Percentiles rank a stretch among this genome's conserved stretches.
phyloP scores from a whole-genome alignment of 768 basidiomycete species.

The Trametes cubensis region DNA sequence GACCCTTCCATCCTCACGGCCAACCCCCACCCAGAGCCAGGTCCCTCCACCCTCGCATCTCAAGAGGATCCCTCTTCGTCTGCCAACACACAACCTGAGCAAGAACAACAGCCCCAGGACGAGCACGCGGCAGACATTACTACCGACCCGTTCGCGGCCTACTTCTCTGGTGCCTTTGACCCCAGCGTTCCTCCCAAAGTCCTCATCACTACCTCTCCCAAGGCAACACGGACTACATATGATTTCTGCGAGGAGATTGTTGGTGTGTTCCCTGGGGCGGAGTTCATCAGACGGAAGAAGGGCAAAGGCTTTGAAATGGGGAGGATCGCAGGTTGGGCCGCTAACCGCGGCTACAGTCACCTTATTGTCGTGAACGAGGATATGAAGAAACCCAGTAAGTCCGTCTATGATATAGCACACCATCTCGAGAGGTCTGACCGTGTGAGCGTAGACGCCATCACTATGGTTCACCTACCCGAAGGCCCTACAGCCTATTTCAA shows the following conservation, averaged over 20 bases:
- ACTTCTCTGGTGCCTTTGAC: conserved; percentile 69
- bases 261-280: conserved; percentile 88
- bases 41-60: conserved; percentile 19
- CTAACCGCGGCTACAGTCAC: conserved; percentile 84
- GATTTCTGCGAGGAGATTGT: conserved; percentile 92
- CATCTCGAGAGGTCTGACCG: conserved; percentile 12
- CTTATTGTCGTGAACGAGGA: conserved; percentile 95
- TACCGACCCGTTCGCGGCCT: conserved; percentile 76
- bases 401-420: neutral
- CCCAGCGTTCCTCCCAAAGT: conserved; percentile 81
- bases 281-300: conserved; percentile 84
- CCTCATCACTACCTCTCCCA: conserved; percentile 87
- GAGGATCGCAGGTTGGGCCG: conserved; percentile 90
- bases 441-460: conserved; percentile 76
- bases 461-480: conserved; percentile 84
- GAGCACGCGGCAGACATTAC: conserved; percentile 71
- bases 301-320: conserved; percentile 92
- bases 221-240: conserved; percentile 86
- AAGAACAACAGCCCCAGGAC: conserved; percentile 43
- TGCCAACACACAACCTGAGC: conserved; percentile 23
- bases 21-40: conserved; percentile 41
- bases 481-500: conserved; percentile 98
- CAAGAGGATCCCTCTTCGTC: conserved; percentile 37
- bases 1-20: conserved; percentile 69
- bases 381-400: conserved; percentile 88